Base-by-base conservation (phyloP, 768 basidiomycete species). In the Suillus brevipes region DNA sequence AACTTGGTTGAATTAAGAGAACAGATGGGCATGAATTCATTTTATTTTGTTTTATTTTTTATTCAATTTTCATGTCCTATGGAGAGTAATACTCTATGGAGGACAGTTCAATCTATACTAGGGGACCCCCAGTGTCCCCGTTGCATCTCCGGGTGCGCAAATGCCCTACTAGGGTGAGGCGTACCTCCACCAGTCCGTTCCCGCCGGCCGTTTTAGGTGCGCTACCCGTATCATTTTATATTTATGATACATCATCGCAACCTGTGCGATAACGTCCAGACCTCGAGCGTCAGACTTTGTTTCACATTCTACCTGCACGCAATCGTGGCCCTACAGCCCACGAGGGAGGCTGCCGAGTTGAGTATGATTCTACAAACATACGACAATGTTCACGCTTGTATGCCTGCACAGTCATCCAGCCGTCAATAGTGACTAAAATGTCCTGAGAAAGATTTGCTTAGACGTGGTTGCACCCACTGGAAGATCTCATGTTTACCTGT, bases 321-420 rank as follows among this genome's bases (percentile, higher is more conserved):
- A 75, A 14, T 61, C 76, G 73, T 25, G 76, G 75, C 47, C 76
- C 75, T 49, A 71, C 65, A 20, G 68, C 65, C 18, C 64, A 68
- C 42, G 45, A 64, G 28, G 67, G 73, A 65, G 69, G 47, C 50
- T 12, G 28, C n/a, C 60, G 56, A 25, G 40, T 61, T 38, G 38
- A 55, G 0, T 50, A 2, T 25, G 40, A 50, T 50, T 6, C 25
- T 8, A 7, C 6, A 16, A 50, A 14, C 9, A 12, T 47, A 45
- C 14, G 62, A 52, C 52, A 49, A 36, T 59, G 57, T 25, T 71
- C 67, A 31, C 75, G 73, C 60, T 66, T 71, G 10, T 65, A 20
- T 10, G 61, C 23, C 42, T 75, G 77, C 47, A 67, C 57, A 20
- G 36, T 63, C 28, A 64, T 60, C 75, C 75, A 76, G 9, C 67